phyloP scores from a whole-genome alignment of 1,139 yeast genomes.

The Zhuliangozyma blackwelliae region DNA sequence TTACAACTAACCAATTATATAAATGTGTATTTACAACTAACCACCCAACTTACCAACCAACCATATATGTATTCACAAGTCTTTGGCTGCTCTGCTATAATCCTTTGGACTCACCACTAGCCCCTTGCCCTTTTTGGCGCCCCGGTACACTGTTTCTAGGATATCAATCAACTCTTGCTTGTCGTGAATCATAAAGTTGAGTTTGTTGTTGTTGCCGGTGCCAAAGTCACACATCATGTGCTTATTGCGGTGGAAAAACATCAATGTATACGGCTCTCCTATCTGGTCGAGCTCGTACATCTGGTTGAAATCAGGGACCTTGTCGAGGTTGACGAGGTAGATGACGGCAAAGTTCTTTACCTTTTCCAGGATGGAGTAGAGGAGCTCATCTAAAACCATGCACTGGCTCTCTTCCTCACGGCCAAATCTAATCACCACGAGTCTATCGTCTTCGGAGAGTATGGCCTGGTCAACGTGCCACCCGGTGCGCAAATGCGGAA shows the following conservation, averaged over 20 bases:
- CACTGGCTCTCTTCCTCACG: conserved; percentile 72
- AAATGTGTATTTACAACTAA: background rate
- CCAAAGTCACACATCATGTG: conserved; percentile 99
- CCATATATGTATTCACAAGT: conserved; percentile 3
- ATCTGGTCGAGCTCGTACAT: conserved; percentile 77
- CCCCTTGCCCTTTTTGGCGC: conserved; percentile 92
- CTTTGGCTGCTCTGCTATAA: conserved; percentile 31
- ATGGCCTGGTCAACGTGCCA: conserved; percentile 98
- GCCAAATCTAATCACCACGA: conserved; percentile 88
- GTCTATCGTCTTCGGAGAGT: conserved; percentile 72
- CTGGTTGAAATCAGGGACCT: conserved; percentile 85
- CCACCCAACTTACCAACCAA: background rate
- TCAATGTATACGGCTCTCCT: conserved; percentile 76
- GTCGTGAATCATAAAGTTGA: conserved; percentile 73
- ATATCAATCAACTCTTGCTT: conserved; percentile 91
- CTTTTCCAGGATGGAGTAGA: conserved; percentile 75
- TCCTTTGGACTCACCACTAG: conserved; percentile 81
- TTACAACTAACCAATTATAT: too few species aligned
- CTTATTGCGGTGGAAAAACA: conserved; percentile 91
- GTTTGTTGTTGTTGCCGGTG: conserved; percentile 93
- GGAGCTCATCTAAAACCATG: conserved; percentile 84
- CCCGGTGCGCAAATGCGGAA: conserved; percentile 84
- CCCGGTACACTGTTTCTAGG: conserved; percentile 82
- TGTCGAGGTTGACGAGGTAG: conserved; percentile 82
- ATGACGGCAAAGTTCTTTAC: conserved; percentile 85